A percentile compares a stretch with the other conserved stretches of the same genome.
These are phyloP conservation scores for Pyrrhoderma lamaoense DNA, from an alignment of 1,284 basidiomycete genomes.

Conservation along the genomic window DNA sequence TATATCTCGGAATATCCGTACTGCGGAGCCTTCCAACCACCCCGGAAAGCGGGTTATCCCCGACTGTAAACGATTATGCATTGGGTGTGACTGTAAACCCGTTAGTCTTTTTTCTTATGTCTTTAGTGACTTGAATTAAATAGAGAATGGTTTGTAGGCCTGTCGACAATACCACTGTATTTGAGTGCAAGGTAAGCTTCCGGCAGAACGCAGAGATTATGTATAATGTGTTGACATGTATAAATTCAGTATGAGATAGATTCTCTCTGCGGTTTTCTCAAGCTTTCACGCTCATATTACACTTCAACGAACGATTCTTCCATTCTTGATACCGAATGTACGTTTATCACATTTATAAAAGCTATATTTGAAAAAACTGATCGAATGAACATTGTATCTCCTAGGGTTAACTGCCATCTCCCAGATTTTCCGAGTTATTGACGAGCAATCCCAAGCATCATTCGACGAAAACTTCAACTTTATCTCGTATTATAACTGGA, in stretches of 20 bases:
- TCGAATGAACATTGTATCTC: conserved; percentile 4
- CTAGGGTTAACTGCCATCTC: conserved; percentile 62
- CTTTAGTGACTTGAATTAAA: no score
- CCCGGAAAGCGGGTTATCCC: conserved; percentile 60
- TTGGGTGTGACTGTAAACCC: conserved; percentile 62
- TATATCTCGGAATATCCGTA: conserved; percentile 69
- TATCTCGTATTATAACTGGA: conserved; percentile 75
- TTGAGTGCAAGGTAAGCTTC: conserved; percentile 62
- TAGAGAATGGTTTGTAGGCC: conserved; percentile 42
- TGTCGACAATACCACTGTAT: conserved; percentile 60
- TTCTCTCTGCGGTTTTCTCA: conserved; percentile 68
- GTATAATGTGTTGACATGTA: background rate
- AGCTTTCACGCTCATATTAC: conserved; percentile 67
- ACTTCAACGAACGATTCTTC: conserved; percentile 59
- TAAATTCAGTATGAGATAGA: conserved; percentile 60
- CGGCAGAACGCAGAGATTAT: background rate
- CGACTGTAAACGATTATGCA: conserved; percentile 58
- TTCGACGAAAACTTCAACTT: conserved; percentile 66
- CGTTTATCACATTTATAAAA: conserved; percentile 22
- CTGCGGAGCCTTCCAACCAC: conserved; percentile 71
- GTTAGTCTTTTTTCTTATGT: conserved; percentile 33
- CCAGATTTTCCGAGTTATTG: conserved; percentile 67
- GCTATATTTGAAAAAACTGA: no score
- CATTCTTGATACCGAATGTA: conserved; percentile 66
- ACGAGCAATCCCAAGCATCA: conserved; percentile 66